A percentile compares a stretch with the other conserved stretches of the same genome.
Conservation (phyloP, 139 green algal genomes). For the Closterium sp. region DNA sequence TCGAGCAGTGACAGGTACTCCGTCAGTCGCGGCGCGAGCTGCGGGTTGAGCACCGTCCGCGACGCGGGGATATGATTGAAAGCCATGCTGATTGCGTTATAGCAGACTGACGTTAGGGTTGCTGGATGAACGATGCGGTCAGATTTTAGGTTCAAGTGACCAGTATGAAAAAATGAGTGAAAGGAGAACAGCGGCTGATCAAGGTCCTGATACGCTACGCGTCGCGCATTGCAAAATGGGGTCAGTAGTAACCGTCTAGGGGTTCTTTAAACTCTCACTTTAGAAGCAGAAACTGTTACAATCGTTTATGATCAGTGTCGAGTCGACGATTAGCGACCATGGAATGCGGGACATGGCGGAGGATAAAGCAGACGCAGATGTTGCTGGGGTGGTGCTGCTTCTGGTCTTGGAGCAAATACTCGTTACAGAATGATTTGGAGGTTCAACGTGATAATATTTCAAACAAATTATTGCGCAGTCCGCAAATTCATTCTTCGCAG, state of each 20-base stretch:
- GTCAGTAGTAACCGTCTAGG: too few species aligned
- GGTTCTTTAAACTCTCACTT: too few species aligned
- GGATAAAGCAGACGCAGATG: background rate
- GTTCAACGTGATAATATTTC: too few species aligned
- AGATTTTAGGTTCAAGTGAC: too few species aligned
- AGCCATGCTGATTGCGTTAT: background rate
- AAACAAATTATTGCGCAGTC: too few species aligned
- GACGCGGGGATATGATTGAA: background rate
- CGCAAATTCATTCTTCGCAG: too few species aligned
- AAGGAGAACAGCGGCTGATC: background rate
- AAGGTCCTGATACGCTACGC: background rate
- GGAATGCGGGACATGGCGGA: background rate
- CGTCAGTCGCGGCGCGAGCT: background rate
- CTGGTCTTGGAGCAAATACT: too few species aligned
- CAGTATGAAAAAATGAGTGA: background rate
- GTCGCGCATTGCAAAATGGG: background rate
- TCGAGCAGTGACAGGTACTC: background rate
- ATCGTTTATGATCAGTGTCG: too few species aligned
- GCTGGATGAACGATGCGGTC: too few species aligned
- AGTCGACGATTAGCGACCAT: too few species aligned
- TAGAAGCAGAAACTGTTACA: background rate
- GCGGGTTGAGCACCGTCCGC: background rate
- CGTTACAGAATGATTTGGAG: too few species aligned
- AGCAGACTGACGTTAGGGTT: background rate
- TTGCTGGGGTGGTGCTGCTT: background rate